These are phyloP conservation scores for Andrographis paniculata DNA, from an alignment of 305 asterid genomes.

Conservation along the genomic window DNA sequence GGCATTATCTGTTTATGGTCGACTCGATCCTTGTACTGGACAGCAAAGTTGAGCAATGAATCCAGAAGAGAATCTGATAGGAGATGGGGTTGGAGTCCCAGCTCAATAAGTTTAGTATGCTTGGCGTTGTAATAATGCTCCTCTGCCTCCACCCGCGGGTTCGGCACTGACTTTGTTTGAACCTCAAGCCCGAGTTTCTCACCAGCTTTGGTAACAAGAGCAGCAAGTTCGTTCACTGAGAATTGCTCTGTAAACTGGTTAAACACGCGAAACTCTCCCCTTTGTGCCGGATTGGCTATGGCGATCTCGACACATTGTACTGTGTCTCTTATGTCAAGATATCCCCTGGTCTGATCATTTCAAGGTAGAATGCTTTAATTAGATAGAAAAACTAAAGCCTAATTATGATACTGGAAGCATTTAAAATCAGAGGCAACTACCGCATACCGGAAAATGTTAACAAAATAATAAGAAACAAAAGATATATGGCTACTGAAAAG, in stretches of 20 bases:
- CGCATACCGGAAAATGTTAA: too few relatives aligned
- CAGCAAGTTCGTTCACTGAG: slow-evolving; percentile 87
- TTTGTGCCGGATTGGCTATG: slow-evolving; percentile 83
- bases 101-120: slow-evolving; percentile 74
- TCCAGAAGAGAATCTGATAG: slow-evolving; percentile 88
- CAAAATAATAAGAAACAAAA: neutral
- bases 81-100: slow-evolving; percentile 85
- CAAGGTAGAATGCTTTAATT: slow-evolving; percentile 4
- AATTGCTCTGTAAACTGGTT: slow-evolving; percentile 92
- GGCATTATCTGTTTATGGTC: slow-evolving; percentile 89
- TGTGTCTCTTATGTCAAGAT: slow-evolving; percentile 89
- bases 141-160: slow-evolving; percentile 96
- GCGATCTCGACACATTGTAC: slow-evolving; percentile 94
- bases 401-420: too few relatives aligned
- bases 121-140: slow-evolving; percentile 94
- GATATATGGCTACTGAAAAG: neutral
- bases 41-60: slow-evolving; percentile 73
- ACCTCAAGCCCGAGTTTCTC: slow-evolving; percentile 77
- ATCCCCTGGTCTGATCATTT: slow-evolving; percentile 74
- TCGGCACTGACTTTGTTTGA: slow-evolving; percentile 57
- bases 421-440: neutral
- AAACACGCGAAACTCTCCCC: slow-evolving; percentile 82
- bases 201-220: slow-evolving; percentile 79
- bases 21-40: slow-evolving; percentile 70
- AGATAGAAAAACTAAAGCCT: too few relatives aligned